Evolutionary conservation across 495 filamentous ascomycete genomes (phyloP).

Genomic region (Aspergillus saccharolyticus): DNA sequence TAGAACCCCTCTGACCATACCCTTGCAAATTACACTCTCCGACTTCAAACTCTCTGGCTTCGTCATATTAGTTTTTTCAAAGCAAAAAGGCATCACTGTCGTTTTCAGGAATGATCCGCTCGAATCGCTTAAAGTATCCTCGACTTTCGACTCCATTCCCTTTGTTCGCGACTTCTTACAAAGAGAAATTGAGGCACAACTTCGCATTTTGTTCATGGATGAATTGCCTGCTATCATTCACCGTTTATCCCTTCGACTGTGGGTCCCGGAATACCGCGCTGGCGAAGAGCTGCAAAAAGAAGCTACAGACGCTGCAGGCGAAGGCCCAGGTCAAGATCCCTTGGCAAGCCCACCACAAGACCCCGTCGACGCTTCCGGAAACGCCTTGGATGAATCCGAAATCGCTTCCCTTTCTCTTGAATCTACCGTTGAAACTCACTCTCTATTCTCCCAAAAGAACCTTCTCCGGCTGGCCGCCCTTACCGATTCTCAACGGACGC

Average conservation of each 20-base stretch:
- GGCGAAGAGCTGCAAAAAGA: constrained; percentile 48
- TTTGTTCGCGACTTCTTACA: constrained; percentile 97
- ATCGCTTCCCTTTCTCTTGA: constrained; percentile 73
- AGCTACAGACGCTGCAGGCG: constrained; percentile 25
- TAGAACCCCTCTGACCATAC: constrained; percentile 82
- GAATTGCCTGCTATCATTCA: constrained; percentile 96
- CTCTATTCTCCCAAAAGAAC: constrained; percentile 88
- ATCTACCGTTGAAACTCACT: constrained; percentile 67
- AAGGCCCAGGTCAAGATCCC: constrained; percentile 62
- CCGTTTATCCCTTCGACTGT: constrained; percentile 79
- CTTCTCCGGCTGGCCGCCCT: constrained; percentile 70
- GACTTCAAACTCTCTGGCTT: constrained; percentile 97
- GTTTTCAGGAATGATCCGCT: constrained; percentile 98
- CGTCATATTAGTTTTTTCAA: constrained; percentile 94
- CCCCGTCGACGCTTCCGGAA: constrained; percentile 69
- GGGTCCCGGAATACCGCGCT: constrained; percentile 79
- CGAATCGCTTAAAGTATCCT: constrained; percentile 95
- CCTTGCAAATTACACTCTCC: constrained; percentile 90
- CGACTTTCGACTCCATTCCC: constrained; percentile 97
- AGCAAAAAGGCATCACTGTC: constrained; percentile 90
- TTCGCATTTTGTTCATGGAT: constrained; percentile 92
- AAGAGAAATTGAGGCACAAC: constrained; percentile 90
- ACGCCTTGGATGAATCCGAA: constrained; percentile 64
- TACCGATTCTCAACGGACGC: constrained; percentile 75
- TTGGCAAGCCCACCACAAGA: constrained; percentile 74